Evolutionary conservation across 2,329 filamentous ascomycete genomes (phyloP), one percentile per base, ranked within the genome.

Genomic region (Diplodia mutila): DNA sequence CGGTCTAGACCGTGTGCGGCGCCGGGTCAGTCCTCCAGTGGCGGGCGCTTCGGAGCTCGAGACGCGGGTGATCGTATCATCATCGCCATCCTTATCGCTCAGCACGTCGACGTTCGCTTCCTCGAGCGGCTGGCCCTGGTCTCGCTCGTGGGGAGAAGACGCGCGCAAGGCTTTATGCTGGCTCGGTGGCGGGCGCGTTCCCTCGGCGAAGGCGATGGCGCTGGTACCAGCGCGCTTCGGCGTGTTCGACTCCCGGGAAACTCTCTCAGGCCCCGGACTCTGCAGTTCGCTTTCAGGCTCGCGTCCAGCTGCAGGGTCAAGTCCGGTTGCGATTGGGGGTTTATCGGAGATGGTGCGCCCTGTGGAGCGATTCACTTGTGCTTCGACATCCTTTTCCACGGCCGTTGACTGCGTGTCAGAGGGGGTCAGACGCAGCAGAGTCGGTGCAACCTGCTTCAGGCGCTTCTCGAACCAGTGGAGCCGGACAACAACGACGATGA

Each of bases 401-500:
- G 29, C 52, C 1, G 29, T 54, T 8, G 52, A 54, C 16, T 21
- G 27, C 18, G 52, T 7, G 1, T 54, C 52, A 7, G 18, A 8
- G 6, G 52, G 27, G 3, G 4, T 9, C 1, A 29, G 5, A 16
- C 12, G 25, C 27, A 72, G 74, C 11, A 57, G 79, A 77, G 52
- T 34, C 2, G 52, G 52, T 6, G 52, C 80, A 5, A 80, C 71
- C 46, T 77, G 72, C 67, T 80, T 80, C 4, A 86, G 73, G 18
- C 79, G 78, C 65, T 81, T 81, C 52, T 80, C 76, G 70, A 86
- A 86, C 82, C 83, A 86, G 57, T 77, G 73, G 3, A 86, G 70
- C 0, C 85, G 79, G 0, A 83, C 79, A 14, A 82, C 71, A 3
- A 86, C 82, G 5, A 85, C 81, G 8, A 83, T 63, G 3, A 82